Base-by-base conservation (phyloP, 192 early-diverging fungal species). In the Podila verticillata region DNA sequence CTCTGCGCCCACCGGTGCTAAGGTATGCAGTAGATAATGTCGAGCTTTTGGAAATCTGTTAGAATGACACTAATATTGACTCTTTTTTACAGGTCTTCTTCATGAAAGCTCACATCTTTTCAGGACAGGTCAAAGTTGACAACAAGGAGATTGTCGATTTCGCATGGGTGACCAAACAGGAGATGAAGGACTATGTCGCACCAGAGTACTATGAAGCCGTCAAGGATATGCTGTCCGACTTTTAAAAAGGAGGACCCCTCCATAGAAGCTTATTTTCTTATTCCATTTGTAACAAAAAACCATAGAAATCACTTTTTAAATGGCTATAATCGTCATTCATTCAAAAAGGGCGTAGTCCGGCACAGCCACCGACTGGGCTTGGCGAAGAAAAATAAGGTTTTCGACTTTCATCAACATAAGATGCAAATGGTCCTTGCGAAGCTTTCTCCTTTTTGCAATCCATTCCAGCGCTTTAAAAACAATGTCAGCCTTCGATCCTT, bases 41-140 rank as follows among this genome's bases (percentile, higher is more conserved):
- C 0, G 13, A n/a, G 24, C 2, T 5, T 39, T 32, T 7, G 10
- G 4, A 29, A 12, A 7, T 29, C 49, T 26, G 39, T 48, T 65
- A 17, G 29, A 65, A 29, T 47, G 31, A 15, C 34, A 10, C 66
- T 69, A 34, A 22, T 6, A 10, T 30, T 58, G 10, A 28, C 32
- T 15, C 29, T 32, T 10, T 20, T 36, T 26, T 44, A 36, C 67
- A 94, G 87, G 86, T 91, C 8, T 97, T 97, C 83, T 95, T 92
- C 72, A 91, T 97, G 90, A 95, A 95, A 84, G 90, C 89, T 0
- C 91, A 94, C 56, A 93, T 95, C 54, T 84, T 95, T 20, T 83
- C 90, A 7, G 96, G 96, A 6, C 91, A 95, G 80, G 91, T 88
- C 20, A 66, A 85, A 61, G 80, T 88, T 12, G 88, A 91, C 65